Evolutionary conservation across 2,329 filamentous ascomycete species (phyloP).

Genomic region (Albifimbria verrucaria): DNA sequence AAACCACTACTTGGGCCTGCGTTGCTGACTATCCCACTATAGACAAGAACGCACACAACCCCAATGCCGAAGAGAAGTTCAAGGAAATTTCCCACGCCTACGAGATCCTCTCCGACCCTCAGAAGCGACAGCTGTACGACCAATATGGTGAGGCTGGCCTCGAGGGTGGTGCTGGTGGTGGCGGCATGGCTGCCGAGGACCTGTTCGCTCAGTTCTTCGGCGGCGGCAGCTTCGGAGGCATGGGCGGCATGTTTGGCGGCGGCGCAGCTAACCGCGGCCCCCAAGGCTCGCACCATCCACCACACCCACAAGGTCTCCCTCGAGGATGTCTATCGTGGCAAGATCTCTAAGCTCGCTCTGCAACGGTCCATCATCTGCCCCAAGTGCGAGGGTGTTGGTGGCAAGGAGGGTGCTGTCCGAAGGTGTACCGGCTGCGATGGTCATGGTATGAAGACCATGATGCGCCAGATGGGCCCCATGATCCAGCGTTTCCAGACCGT

Average conservation of each 20-base stretch:
- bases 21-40: slow-evolving; percentile 13
- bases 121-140: slow-evolving; percentile 91
- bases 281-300: slow-evolving; percentile 91
- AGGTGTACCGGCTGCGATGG: slow-evolving; percentile 89
- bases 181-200: slow-evolving; percentile 92
- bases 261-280: slow-evolving; percentile 76
- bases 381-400: slow-evolving; percentile 89
- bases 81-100: slow-evolving; percentile 96
- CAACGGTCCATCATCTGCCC: slow-evolving; percentile 97
- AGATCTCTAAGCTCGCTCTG: slow-evolving; percentile 93
- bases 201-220: slow-evolving; percentile 97
- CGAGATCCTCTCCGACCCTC: slow-evolving; percentile 86
- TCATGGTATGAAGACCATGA: slow-evolving; percentile 99
- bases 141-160: slow-evolving; percentile 97
- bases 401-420: slow-evolving; percentile 97
- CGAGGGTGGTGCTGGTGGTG: slow-evolving; percentile 77
- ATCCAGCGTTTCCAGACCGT: slow-evolving; percentile 99
- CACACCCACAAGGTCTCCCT: slow-evolving; percentile 98
- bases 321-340: slow-evolving; percentile 97
- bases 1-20: background rate
- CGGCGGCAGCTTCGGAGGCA: slow-evolving; percentile 58
- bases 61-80: slow-evolving; percentile 93
- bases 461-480: slow-evolving; percentile 99
- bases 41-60: slow-evolving; percentile 98
- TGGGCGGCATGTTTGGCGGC: slow-evolving; percentile 75